Conservation (phyloP, 257 asterid genomes). For the Solanum appendiculatum region DNA sequence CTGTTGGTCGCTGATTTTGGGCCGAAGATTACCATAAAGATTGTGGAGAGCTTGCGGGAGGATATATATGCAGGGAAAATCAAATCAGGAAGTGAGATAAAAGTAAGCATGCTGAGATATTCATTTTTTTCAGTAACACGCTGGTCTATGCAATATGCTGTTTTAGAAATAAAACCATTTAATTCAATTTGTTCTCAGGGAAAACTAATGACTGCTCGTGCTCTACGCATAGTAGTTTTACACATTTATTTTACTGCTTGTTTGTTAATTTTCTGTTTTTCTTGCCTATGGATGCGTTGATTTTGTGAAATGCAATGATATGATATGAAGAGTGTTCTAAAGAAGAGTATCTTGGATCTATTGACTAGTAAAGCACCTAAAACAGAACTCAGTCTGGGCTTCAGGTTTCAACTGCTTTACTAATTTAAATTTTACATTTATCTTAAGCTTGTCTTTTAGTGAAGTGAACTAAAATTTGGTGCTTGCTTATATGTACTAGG, state of each 20-base stretch:
- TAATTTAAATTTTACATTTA: not conserved
- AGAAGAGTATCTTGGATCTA: conserved; percentile 62
- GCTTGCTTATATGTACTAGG: conserved; percentile 34
- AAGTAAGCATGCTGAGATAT: conserved; percentile 32
- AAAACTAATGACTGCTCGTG: not conserved
- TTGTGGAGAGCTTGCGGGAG: conserved; percentile 84
- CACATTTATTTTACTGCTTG: not conserved
- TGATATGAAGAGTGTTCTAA: conserved; percentile 61
- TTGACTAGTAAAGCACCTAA: conserved; percentile 73
- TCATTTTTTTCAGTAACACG: not conserved
- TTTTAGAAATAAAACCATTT: not conserved
- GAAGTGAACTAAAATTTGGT: not conserved
- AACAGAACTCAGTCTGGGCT: conserved; percentile 81
- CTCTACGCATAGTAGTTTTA: not conserved
- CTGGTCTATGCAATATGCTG: not conserved
- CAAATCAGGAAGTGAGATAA: conserved; percentile 86
- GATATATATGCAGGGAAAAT: conserved; percentile 89
- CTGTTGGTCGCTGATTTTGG: conserved; percentile 92
- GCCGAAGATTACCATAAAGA: conserved; percentile 79
- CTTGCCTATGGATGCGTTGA: not conserved
- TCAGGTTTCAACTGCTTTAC: conserved; percentile 43
- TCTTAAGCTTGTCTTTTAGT: not conserved
- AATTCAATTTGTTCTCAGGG: not conserved
- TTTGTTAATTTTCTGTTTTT: not conserved
- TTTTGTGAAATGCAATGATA: not conserved